Evolutionary conservation across 2,329 filamentous ascomycete genomes (phyloP), one percentile per base, ranked within the genome.

Genomic region (Calonectria crousiana): DNA sequence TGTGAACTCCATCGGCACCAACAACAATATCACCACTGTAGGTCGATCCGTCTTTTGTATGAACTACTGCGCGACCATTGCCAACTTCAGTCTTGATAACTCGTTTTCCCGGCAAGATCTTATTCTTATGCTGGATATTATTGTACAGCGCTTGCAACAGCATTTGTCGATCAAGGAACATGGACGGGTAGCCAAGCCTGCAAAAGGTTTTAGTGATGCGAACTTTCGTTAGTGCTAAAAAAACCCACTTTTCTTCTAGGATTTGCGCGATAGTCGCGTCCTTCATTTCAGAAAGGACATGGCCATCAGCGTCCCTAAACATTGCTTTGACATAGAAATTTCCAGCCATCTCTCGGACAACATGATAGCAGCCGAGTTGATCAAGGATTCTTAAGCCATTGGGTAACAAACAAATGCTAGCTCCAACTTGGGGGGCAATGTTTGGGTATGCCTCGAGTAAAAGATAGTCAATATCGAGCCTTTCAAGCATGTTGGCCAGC

Each of bases 101-200:
- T 6, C 34, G 56, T n/a, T 60, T 60, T 60, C 34, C 56, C 6
- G 56, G 13, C n/a, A 60, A 60, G 13, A 60, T 16, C 11, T 60
- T 60, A 2, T 60, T 34, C 28, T 60, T 60, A 9, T 34, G 36
- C 56, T 60, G 34, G 9, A 60, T 41, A 26, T 60, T 60, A 26
- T 41, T 26, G n/a, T 18, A 60, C 6, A 60, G 26, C 2, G 32
- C 56, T 41, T 60, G 34, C 23, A 60, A 10, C 8, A 60, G 34
- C 56, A 60, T 60, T 23, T 60, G 56, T 11, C 56, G 34, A 18
- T 60, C 56, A 4, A 60, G 34, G 26, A 60, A 60, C 56, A 60
- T 60, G 2, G 56, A 60, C 13, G 56, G 56, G 11, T 60, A 60
- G 3, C 56, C 56, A 26, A 60, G 56, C n/a, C 56, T 60, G 6